phyloP scores from a whole-genome alignment of 345 rosid genomes.

The Citrus australasica region DNA sequence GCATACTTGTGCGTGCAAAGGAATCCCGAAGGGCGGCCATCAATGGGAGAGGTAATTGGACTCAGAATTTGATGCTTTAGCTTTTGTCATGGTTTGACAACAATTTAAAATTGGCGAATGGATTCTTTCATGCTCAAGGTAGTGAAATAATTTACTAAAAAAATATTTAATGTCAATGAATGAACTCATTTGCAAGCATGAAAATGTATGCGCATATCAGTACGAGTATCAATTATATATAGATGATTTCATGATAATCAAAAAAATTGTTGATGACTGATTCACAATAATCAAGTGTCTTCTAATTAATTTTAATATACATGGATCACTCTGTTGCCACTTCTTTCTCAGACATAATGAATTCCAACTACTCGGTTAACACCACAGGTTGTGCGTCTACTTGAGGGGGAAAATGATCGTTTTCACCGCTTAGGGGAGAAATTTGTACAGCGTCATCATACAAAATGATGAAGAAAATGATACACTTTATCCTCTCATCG shows the following conservation, averaged over 20 bases:
- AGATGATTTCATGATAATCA: not conserved
- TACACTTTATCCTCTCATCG: not conserved
- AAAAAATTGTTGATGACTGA: not conserved
- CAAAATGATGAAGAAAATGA: not conserved
- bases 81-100: not conserved
- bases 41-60: slow-evolving; percentile 49
- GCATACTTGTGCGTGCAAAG: slow-evolving; percentile 38
- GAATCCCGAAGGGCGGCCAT: slow-evolving; percentile 54
- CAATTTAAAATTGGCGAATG: not conserved
- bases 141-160: too few relatives aligned
- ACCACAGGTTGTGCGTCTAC: slow-evolving; percentile 45
- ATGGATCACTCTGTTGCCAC: not conserved
- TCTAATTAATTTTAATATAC: not conserved
- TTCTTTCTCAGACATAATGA: not conserved
- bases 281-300: not conserved
- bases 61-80: not conserved
- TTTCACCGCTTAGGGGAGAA: slow-evolving; percentile 22
- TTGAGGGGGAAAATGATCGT: slow-evolving; percentile 40
- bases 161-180: too few relatives aligned
- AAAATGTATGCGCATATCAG: not conserved
- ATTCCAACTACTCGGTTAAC: not conserved
- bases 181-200: not conserved
- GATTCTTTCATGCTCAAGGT: not conserved
- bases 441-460: slow-evolving; percentile 16
- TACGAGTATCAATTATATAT: too few relatives aligned